Base-by-base conservation (phyloP, 2,329 filamentous ascomycete genomes). In the Penicillium aurantiogriseum region DNA sequence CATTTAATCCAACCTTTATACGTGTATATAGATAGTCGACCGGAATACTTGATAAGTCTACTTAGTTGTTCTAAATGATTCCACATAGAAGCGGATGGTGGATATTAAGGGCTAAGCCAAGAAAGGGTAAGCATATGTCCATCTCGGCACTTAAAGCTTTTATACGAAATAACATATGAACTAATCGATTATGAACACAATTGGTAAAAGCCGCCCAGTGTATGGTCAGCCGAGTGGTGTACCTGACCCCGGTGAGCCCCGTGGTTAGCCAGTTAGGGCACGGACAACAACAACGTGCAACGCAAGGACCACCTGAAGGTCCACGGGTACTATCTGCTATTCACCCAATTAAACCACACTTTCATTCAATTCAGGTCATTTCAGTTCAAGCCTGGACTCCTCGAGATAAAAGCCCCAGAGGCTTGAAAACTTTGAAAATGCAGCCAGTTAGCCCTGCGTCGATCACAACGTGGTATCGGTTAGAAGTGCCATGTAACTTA, bases 381-480 rank as follows among this genome's bases (percentile, higher is more conserved):
- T 8, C 35, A 35, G 23, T 38, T 36, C n/a, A 19, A 53, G 21
- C 35, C 42, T 52, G 46, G 35, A 31, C 27, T 31, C n/a, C 13
- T 36, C 25, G 1, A 9, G 47, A 35, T 25, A 46, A 36, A 42
- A 10, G 29, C 29, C 11, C 29, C 2, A 4, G 29, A 31, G 11
- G 29, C 29, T 31, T 31, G 29, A 31, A 46, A 17, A 2, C n/a
- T 29, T n/a, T 49, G 15, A 19, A 51, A n/a, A 47, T 47, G 25
- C 49, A 51, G 40, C 62, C 65, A 66, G 54, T 66, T 29, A 63
- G 31, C 46, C 56, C 19, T 31, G 42, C 27, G 36, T 45, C 42
- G 43, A 57, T 56, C 56, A 40, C 50, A 62, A 64, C 63, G 63
- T 64, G 63, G 42, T 52, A 46, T 40, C 43, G 38, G n/a, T 21